These are phyloP conservation scores for Halophytophthora batemanensis DNA, from an alignment of 352 stramenopile species.

Conservation along the genomic window DNA sequence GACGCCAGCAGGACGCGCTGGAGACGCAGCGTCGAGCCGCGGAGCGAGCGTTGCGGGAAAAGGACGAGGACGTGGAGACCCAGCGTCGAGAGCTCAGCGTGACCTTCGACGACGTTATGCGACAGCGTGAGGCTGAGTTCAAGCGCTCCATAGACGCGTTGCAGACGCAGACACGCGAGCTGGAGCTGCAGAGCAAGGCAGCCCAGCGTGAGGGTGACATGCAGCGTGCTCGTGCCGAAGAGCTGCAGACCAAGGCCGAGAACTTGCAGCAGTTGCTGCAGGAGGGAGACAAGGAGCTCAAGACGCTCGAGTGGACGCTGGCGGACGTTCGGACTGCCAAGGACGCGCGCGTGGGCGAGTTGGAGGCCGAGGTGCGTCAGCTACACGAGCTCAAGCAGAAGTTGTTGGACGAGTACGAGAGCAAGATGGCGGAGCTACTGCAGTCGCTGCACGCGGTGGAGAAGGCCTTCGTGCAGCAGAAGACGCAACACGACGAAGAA, in stretches of 20 bases:
- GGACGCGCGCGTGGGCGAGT: conserved; percentile 57
- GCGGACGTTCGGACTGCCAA: conserved; percentile 53
- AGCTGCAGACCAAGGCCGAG: conserved; percentile 66
- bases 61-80: conserved; percentile 76
- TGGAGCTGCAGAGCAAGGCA: conserved; percentile 61
- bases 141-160: conserved; percentile 42
- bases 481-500: conserved; percentile 72
- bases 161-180: conserved; percentile 39
- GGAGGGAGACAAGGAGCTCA: conserved; percentile 66
- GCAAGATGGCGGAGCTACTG: conserved; percentile 80
- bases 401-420: conserved; percentile 82
- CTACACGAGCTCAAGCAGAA: conserved; percentile 74
- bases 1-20: conserved; percentile 56
- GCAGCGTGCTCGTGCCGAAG: conserved; percentile 37
- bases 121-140: conserved; percentile 61
- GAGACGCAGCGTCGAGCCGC: conserved; percentile 45
- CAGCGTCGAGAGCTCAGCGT: conserved; percentile 69
- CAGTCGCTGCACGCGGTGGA: conserved; percentile 80
- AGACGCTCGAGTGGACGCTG: conserved; percentile 68
- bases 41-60: conserved; percentile 60
- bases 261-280: conserved; percentile 54
- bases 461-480: conserved; percentile 83
- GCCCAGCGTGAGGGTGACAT: conserved; percentile 40
- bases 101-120: conserved; percentile 78
- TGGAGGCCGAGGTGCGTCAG: conserved; percentile 53